These are phyloP conservation scores for Helicostylum pulchrum DNA, from an alignment of 192 early-diverging fungal genomes.

Conservation along the genomic window DNA sequence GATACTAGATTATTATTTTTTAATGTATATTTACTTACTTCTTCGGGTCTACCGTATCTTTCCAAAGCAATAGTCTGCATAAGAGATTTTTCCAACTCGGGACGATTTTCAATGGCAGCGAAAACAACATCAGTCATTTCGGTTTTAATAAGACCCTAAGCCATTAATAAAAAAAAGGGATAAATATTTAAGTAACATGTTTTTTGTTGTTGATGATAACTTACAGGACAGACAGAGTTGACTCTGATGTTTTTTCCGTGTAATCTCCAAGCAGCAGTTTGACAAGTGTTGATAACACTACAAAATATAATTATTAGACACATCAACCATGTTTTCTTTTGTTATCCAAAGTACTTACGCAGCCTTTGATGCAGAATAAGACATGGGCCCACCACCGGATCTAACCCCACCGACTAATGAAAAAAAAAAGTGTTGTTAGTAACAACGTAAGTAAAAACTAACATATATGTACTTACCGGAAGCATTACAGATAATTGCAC, in stretches of 20 bases:
- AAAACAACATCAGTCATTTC: slow-evolving; percentile 45
- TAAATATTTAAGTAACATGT: background rate
- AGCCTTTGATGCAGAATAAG: slow-evolving; percentile 54
- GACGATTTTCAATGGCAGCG: slow-evolving; percentile 20
- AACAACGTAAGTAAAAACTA: background rate
- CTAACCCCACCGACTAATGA: slow-evolving; percentile 41
- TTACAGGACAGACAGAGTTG: slow-evolving; percentile 50
- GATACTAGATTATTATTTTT: background rate
- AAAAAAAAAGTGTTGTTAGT: background rate
- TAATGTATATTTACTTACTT: slow-evolving; percentile 22
- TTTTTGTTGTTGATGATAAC: slow-evolving; percentile 1
- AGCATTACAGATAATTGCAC: slow-evolving; percentile 49
- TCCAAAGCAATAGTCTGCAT: slow-evolving; percentile 31
- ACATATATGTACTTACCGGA: slow-evolving; percentile 31
- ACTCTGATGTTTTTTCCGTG: slow-evolving; percentile 42
- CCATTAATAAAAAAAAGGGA: background rate
- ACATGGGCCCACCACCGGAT: slow-evolving; percentile 43
- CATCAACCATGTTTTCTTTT: background rate
- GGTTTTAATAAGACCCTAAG: slow-evolving; percentile 48
- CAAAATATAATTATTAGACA: background rate
- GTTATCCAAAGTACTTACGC: slow-evolving; percentile 17
- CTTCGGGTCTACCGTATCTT: slow-evolving; percentile 36
- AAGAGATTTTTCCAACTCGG: no score
- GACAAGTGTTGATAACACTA: slow-evolving; percentile 42
- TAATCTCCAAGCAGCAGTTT: slow-evolving; percentile 37